Percentiles rank a stretch among this genome's conserved stretches.
Evolutionary conservation across 768 basidiomycete species (phyloP).

Genomic region (Podaxis sp.): DNA sequence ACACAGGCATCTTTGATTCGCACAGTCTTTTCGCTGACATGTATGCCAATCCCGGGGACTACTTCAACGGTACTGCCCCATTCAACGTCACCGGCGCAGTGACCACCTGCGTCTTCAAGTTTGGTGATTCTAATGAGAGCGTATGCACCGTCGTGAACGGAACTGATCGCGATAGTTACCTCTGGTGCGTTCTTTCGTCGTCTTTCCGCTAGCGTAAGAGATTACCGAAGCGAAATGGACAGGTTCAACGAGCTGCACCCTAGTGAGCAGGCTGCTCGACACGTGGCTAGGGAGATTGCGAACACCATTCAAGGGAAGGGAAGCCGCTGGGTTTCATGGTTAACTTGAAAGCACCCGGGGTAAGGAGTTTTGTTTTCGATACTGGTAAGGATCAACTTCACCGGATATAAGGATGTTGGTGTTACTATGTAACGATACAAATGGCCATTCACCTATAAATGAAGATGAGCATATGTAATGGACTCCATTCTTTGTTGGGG

Average conservation of each 20-base stretch:
- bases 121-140: conserved; percentile 25
- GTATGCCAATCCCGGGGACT: conserved; percentile 43
- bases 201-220: not conserved
- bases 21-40: conserved; percentile 61
- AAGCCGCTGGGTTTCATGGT: not conserved
- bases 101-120: conserved; percentile 43
- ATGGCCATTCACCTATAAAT: too few species aligned
- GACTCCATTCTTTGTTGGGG: too few species aligned
- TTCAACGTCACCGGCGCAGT: conserved; percentile 55
- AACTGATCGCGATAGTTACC: conserved; percentile 51
- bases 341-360: not conserved
- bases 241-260: conserved; percentile 60
- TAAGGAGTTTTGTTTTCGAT: not conserved
- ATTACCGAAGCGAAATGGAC: conserved; percentile 14
- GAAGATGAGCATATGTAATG: too few species aligned
- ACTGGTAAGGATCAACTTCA: not conserved
- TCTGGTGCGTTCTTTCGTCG: conserved; percentile 43
- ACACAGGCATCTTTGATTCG: not conserved
- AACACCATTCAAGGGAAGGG: conserved; percentile 38
- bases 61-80: conserved; percentile 64
- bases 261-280: conserved; percentile 54
- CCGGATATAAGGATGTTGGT: not conserved
- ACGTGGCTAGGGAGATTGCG: conserved; percentile 51
- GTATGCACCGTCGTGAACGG: conserved; percentile 38
- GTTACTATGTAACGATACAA: too few species aligned